Base-by-base conservation (phyloP, 106 monocot genomes). In the Allium sativum region DNA sequence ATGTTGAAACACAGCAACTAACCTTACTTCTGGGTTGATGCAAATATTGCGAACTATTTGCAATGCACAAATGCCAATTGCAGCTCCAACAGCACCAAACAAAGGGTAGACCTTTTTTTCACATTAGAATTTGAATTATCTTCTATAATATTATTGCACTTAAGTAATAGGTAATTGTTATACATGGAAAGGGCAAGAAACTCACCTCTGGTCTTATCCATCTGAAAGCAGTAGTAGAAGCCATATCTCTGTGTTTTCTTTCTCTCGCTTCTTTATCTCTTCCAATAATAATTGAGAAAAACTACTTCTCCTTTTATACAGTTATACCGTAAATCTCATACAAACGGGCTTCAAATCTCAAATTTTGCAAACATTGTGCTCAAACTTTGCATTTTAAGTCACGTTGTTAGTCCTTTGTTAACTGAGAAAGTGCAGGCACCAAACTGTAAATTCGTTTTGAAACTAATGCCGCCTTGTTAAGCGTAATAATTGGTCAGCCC, bases 41-140 rank as follows among this genome's bases (percentile, higher is more conserved):
- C 68, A 70, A 15, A 83, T 59, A 61, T 83, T 83, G 17, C 83
- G 75, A 18, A 79, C 45, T 42, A 83, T 60, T 52, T 51, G 52
- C 72, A 79, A 83, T 5, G 69, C 75, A 58, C 83, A 83, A 69
- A 83, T 79, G 40, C 83, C 83, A 8, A 83, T 45, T 10, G 83
- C 83, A 15, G 55, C 55, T 43, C 83, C 83, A 10, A 83, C 83
- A 6, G 83, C 83, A 0, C 66, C 79, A 40, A 83, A 83, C n/a
- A 83, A 69, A 55, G 83, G 83, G 56, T 79, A 83, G 17, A 79
- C 83, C 83, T 83, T 41, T 19, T 19, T 56, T 12, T 51, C 19
- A 45, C 42, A 55, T 9, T 43, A 70, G 53, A 42, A 41, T 20
- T 58, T 15, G 7, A 48, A 43, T 48, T 20, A 40, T 54, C 0